phyloP scores from a whole-genome alignment of 106 monocot species.

The Triglochin maritima region DNA sequence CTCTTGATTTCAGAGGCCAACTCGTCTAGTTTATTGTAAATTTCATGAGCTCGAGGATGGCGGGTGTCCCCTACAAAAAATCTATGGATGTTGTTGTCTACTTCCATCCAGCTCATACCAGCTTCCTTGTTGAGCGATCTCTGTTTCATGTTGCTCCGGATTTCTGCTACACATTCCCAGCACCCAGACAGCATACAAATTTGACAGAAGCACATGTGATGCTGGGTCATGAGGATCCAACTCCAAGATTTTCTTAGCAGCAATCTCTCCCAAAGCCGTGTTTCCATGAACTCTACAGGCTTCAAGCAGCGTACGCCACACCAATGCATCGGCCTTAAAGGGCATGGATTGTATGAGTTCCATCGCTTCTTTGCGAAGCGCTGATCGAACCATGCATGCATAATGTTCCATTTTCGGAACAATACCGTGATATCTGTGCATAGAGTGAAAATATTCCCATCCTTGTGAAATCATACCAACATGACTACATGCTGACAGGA shows the following conservation, averaged over 20 bases:
- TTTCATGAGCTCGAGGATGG: conserved; percentile 40
- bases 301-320: conserved; percentile 67
- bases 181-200: conserved; percentile 48
- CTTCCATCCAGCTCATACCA: conserved; percentile 77
- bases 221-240: conserved; percentile 61
- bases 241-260: conserved; percentile 41
- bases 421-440: conserved; percentile 39
- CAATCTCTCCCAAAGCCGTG: conserved; percentile 35
- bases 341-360: conserved; percentile 56
- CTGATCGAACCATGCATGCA: conserved; percentile 77
- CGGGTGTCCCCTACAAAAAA: conserved; percentile 52
- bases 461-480: conserved; percentile 53
- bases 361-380: conserved; percentile 46
- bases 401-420: conserved; percentile 71
- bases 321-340: conserved; percentile 36
- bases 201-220: conserved; percentile 65
- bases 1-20: conserved; percentile 42
- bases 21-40: conserved; percentile 40
- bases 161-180: conserved; percentile 51
- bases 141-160: conserved; percentile 66
- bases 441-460: conserved; percentile 43
- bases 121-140: conserved; percentile 53
- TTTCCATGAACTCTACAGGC: conserved; percentile 53
- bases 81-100: conserved; percentile 36
- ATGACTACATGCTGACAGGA: conserved; percentile 79